Evolutionary conservation across 1,284 basidiomycete genomes (phyloP), one percentile per base, ranked within the genome.

Genomic region (Cryptococcus sp.): DNA sequence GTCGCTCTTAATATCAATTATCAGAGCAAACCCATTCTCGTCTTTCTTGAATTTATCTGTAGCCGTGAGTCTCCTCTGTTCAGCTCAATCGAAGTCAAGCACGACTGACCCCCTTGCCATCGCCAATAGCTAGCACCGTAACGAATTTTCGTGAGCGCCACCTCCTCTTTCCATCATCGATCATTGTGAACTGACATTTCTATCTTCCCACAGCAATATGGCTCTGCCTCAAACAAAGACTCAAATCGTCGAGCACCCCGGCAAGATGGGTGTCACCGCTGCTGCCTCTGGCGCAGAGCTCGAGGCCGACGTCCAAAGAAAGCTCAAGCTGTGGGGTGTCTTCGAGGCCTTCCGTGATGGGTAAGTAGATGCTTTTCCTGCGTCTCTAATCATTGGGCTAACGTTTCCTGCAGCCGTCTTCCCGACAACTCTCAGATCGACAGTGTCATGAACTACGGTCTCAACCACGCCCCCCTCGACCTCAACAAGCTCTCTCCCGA

Each of bases 351-450:
- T 93, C 71, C 84, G 88, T 51, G 82, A 86, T 57, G 90, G 89
- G 75, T 76, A 59, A 70, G 75, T 70, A 5, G 47, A 16, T 3
- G 16, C 19, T 16, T 44, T 8, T 11, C 17, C 47, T 10, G 31
- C 10, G 16, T 19, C 45, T 25, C 3, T 38, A 17, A 27, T 35
- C 5, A 54, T 15, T 27, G 27, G 16, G 35, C 48, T 56, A 17
- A 48, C 48, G 35, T 11, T n/a, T 17, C 51, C 16, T 44, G 3
- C 57, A 75, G 75, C 23, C 86, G 87, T 65, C 82, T 91, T 71
- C 92, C 92, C 3, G 82, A 87, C 63, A 94, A 93, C 79, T 69
- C 77, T 25, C 91, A 95, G 78, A 88, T 93, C 67, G 87, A 91
- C 79, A 70, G 82, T 31, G 84, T 86, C 2, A 82, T 95, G 61